Conservation (phyloP, 2,329 filamentous ascomycete species). For the Didymosphaeria variabile region DNA sequence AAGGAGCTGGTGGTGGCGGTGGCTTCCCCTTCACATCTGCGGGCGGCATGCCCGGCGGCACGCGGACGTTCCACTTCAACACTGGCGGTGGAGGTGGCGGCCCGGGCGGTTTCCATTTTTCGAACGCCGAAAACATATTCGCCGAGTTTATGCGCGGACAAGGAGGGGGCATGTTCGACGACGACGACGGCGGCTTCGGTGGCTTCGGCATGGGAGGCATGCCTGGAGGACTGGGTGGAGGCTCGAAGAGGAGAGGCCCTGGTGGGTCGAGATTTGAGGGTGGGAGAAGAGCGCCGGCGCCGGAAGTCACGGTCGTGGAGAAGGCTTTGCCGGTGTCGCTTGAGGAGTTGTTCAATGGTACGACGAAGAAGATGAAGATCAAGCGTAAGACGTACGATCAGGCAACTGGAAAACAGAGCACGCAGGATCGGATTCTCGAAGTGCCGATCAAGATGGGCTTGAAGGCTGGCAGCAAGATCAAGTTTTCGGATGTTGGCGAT, state of each 20-base stretch:
- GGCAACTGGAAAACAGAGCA: conserved; percentile 80
- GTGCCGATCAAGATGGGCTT: conserved; percentile 95
- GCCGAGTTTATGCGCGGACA: conserved; percentile 77
- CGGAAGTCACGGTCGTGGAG: conserved; percentile 91
- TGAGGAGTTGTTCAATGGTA: conserved; percentile 87
- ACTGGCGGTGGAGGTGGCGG: conserved; percentile 63
- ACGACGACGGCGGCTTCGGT: conserved; percentile 60
- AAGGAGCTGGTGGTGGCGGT: conserved; percentile 54
- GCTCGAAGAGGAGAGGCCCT: conserved; percentile 44
- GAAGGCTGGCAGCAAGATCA: conserved; percentile 98
- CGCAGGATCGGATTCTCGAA: conserved; percentile 88
- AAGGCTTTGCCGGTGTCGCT: conserved; percentile 80
- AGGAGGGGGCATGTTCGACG: conserved; percentile 61
- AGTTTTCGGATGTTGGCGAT: conserved; percentile 96
- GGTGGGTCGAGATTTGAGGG: conserved; percentile 46
- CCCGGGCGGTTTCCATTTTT: conserved; percentile 80
- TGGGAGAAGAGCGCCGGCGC: conserved; percentile 65
- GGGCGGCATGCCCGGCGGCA: conserved; percentile 64
- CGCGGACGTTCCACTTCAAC: conserved; percentile 72
- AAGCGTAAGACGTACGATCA: conserved; percentile 93
- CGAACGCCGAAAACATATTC: conserved; percentile 84
- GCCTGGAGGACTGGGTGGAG: conserved; percentile 39
- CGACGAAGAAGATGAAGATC: conserved; percentile 97
- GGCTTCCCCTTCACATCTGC: conserved; percentile 65
- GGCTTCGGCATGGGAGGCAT: conserved; percentile 51